Evolutionary conservation across 164 flowering plant species (phyloP), one percentile per base, ranked within the genome.

Genomic region (Nymphaea colorata): DNA sequence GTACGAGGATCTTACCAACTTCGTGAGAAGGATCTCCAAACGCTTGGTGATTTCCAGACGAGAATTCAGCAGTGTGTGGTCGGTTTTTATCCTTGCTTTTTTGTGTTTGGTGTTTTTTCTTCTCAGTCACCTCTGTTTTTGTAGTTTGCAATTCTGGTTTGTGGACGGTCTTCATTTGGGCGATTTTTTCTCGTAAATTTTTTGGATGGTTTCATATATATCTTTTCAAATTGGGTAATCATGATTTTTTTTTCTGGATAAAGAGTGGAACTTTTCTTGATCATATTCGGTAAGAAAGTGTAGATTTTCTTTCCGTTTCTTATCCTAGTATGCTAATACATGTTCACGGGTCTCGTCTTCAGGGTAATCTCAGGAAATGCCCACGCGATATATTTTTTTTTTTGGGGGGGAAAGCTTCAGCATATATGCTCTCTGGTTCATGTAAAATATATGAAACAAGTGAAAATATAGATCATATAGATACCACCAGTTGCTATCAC

Each of bases 61-160:
- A 71, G 10, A 68, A 79, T 90, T 65, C 85, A 84, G 75, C 93
- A 89, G 78, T 90, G 96, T 73, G 87, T 92, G 84, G 98, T 92
- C 25, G 61, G 86, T 66, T 15, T 55, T 62, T 41, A 4, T 6
- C n/a, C 42, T 10, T 2, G 6, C 16, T 25, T 64, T 64, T 41
- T 64, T 25, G 4, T 18, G 15, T 64, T 64, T 18, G 6, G 16
- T 41, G 6, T 64, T 36, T 15, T 17, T 64, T 41, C 6, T 16
- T 5, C 25, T 61, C 17, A 6, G 17, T 61, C 6, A 5, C 15
- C 25, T 11, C 6, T 41, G 25, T 4, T 5, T 8, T 4, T 16
- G 16, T 25, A 42, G 42, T 5, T 11, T 64, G 5, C 4, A 12
- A 64, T 18, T 41, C 1, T 41, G 42, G 25, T 2, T 4, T 5